Conservation (phyloP, 306 rosid genomes). For the Lotus japonicus region DNA sequence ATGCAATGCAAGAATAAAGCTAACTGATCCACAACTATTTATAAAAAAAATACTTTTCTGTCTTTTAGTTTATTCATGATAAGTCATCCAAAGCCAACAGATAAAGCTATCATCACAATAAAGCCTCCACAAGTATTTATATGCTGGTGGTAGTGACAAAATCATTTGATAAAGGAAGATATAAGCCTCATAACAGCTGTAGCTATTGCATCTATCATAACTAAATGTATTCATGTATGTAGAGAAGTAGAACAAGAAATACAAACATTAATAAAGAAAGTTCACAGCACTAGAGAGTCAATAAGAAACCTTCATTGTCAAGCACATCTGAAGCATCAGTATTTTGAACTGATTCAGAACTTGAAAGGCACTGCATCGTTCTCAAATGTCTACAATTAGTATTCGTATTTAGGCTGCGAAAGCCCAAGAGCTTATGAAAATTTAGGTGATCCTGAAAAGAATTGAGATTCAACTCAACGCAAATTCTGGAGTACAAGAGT, state of each 20-base stretch:
- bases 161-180: not conserved
- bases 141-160: not conserved
- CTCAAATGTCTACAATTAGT: slow-evolving; percentile 36
- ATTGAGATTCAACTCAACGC: not conserved
- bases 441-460: slow-evolving; percentile 61
- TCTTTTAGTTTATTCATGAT: not conserved
- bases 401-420: slow-evolving; percentile 49
- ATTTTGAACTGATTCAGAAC: slow-evolving; percentile 32
- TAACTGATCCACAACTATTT: not conserved
- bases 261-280: not conserved
- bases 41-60: not conserved
- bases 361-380: slow-evolving; percentile 31
- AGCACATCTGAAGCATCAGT: slow-evolving; percentile 30
- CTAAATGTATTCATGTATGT: not conserved
- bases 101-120: not conserved
- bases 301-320: slow-evolving; percentile 48
- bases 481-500: not conserved
- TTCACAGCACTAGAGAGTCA: slow-evolving; percentile 9
- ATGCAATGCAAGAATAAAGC: not conserved
- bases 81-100: not conserved
- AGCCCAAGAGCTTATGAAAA: slow-evolving; percentile 72
- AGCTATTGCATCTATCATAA: slow-evolving; percentile 4
- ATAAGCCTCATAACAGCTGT: not conserved
- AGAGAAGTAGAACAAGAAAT: not conserved
- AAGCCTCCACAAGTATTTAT: not conserved